phyloP scores from a whole-genome alignment of 306 rosid genomes.

The Dalbergia cultrata region DNA sequence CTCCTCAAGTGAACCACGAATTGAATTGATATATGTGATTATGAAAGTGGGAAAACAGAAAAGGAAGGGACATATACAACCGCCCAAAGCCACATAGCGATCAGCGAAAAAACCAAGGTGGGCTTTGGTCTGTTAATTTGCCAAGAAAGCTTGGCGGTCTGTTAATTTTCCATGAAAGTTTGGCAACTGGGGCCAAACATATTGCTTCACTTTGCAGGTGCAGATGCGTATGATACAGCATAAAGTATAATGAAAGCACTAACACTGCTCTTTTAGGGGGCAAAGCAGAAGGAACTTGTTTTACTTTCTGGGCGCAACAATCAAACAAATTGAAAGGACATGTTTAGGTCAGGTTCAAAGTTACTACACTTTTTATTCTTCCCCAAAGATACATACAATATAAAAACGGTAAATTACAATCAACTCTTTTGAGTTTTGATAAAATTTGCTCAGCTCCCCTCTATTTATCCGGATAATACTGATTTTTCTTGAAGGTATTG shows the following conservation, averaged over 20 bases:
- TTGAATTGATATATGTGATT: neutral
- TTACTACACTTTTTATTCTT: conserved; percentile 37
- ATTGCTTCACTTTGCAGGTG: conserved; percentile 11
- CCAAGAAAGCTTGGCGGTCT: conserved; percentile 32
- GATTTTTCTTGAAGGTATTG: too few species aligned
- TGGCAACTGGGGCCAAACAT: conserved; percentile 1
- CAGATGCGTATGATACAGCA: neutral
- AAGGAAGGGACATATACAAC: neutral
- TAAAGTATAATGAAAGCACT: conserved; percentile 23
- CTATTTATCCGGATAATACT: too few species aligned
- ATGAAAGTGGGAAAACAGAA: neutral
- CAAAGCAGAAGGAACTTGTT: conserved; percentile 31
- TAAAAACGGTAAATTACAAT: neutral
- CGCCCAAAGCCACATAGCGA: neutral
- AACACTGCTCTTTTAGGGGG: neutral
- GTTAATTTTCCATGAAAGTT: conserved; percentile 30
- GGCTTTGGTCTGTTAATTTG: conserved; percentile 10
- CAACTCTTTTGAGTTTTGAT: too few species aligned
- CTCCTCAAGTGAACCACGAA: neutral
- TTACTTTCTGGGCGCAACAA: conserved; percentile 40
- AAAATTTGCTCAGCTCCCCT: too few species aligned
- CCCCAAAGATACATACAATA: conserved; percentile 16
- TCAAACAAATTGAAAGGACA: conserved; percentile 33
- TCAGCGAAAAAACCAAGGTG: neutral
- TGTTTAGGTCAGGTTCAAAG: conserved; percentile 26